Base-by-base conservation (phyloP, 495 filamentous ascomycete genomes). In the Penicillium lividum region DNA sequence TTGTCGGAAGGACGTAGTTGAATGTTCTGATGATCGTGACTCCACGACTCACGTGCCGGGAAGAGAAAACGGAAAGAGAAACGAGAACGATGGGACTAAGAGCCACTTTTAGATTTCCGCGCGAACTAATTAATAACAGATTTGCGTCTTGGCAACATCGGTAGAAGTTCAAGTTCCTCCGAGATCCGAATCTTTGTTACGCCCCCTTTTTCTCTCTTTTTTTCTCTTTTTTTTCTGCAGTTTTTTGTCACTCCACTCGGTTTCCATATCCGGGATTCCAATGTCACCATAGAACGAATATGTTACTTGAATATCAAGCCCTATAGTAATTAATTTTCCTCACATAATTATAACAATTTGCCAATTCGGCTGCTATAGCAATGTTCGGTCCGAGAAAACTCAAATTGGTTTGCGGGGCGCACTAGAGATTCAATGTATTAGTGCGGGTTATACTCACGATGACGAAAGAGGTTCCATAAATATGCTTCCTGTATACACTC, bases 41-140 rank as follows among this genome's bases (percentile, higher is more conserved):
- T 48, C 22, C 47, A 7, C 4, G 5, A 7, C 47, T 50, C 47
- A 50, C 47, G 47, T 50, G 47, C 47, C n/a, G 11, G 28, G 47
- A 16, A 16, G 13, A 2, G 38, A 40, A 40, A 40, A 40, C 38
- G 38, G 38, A 40, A 40, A 40, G 38, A 40, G 38, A 40, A 40
- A 40, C 38, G 38, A 40, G 38, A 38, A 38, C 34, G 38, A 40
- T 40, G 13, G 13, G 13, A 40, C 38, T 15, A 40, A 40, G 38
- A 40, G 11, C 33, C 33, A 36, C 38, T 16, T n/a, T 7, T 33
- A 33, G 3, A 16, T 40, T n/a, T 40, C 38, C 38, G n/a, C 22
- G 22, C 22, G 22, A 22, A 22, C 22, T 22, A 22, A 22, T 22
- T 22, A 22, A 22, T 22, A 22, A 22, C 22, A 22, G 22, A 22